phyloP scores from a whole-genome alignment of 768 basidiomycete genomes.

The Hypholoma sublateritium region DNA sequence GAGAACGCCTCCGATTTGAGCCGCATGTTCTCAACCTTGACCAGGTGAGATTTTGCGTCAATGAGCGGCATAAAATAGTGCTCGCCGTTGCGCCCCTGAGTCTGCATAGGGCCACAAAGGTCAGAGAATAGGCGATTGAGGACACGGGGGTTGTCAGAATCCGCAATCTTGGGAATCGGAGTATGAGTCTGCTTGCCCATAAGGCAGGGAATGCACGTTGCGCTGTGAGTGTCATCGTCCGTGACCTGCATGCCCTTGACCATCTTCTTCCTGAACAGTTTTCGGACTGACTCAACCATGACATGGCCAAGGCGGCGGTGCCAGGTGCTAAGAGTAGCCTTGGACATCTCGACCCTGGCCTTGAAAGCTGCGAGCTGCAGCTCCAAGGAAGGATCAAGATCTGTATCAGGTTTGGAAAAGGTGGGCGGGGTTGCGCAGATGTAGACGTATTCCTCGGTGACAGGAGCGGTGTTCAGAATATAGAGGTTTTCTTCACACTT shows the following conservation, averaged over 20 bases:
- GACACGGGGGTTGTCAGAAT: neutral
- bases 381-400: neutral
- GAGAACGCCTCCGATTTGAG: neutral
- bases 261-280: conserved; percentile 8
- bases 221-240: neutral
- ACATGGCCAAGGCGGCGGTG: conserved; percentile 7
- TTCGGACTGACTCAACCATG: conserved; percentile 1
- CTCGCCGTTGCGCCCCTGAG: neutral
- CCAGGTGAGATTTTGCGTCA: conserved; percentile 5
- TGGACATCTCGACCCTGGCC: neutral
- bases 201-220: neutral
- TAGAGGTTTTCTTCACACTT: neutral
- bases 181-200: neutral
- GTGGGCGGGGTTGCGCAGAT: neutral
- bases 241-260: conserved; percentile 11
- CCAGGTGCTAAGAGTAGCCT: neutral
- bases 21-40: conserved; percentile 1
- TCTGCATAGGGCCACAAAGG: conserved; percentile 8
- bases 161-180: neutral
- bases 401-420: neutral
- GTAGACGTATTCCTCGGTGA: neutral
- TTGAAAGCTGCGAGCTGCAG: neutral
- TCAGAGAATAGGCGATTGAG: conserved; percentile 1
- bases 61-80: conserved; percentile 8
- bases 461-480: neutral